Evolutionary conservation across 495 filamentous ascomycete species (phyloP).

Genomic region (Neurospora pannonica): DNA sequence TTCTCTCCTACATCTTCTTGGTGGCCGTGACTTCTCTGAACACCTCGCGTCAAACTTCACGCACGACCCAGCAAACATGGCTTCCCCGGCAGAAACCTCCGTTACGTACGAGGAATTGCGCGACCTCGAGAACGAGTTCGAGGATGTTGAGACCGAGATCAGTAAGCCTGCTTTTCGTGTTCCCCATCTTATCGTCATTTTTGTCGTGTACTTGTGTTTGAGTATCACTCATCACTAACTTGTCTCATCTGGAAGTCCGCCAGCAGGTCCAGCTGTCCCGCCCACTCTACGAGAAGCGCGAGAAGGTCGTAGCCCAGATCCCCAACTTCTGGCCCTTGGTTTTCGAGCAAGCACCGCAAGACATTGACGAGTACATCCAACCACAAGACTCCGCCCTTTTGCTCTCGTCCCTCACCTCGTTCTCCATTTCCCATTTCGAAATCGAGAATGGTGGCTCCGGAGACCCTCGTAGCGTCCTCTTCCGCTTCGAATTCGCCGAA

Average conservation of each 20-base stretch:
- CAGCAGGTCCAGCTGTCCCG: conserved; percentile 41
- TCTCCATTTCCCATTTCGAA: conserved; percentile 69
- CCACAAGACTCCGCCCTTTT: conserved; percentile 63
- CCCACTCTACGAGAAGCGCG: conserved; percentile 63
- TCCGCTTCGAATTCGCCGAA: conserved; percentile 51
- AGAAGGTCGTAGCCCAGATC: conserved; percentile 54
- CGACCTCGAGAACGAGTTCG: conserved; percentile 60
- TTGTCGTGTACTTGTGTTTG: background rate
- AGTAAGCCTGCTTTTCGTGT: conserved; percentile 39
- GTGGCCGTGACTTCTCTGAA: background rate
- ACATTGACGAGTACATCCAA: conserved; percentile 78
- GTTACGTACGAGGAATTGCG: conserved; percentile 48
- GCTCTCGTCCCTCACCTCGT: conserved; percentile 44
- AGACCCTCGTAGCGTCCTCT: conserved; percentile 55
- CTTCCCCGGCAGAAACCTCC: conserved; percentile 26
- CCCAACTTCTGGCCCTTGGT: conserved; percentile 83
- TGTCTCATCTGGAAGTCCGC: conserved; percentile 36
- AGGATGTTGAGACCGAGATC: conserved; percentile 58
- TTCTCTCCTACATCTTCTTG: background rate
- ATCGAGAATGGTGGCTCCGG: conserved; percentile 46
- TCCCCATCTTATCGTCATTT: background rate
- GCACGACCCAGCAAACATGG: background rate
- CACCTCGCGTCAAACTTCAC: background rate
- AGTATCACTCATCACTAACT: background rate
- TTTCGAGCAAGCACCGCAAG: conserved; percentile 68